Evolutionary conservation across 2,329 filamentous ascomycete genomes (phyloP).

Genomic region (Elsinoe perseae): DNA sequence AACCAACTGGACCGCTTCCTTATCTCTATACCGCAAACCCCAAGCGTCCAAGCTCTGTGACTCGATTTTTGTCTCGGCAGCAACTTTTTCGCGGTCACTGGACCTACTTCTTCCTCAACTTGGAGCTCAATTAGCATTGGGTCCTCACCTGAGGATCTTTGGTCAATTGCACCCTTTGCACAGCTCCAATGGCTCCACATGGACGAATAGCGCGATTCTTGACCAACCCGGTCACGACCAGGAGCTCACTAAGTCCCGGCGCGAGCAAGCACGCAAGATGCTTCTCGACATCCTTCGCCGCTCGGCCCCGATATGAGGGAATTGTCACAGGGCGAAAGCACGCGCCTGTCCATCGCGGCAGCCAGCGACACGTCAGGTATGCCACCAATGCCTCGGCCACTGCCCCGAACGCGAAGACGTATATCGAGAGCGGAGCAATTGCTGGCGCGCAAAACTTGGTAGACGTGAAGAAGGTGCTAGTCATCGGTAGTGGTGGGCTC

Average conservation of each 20-base stretch:
- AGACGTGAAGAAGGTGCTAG: constrained; percentile 92
- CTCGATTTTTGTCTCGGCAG: constrained; percentile 12
- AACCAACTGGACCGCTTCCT: not conserved
- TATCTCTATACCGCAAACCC: constrained; percentile 3
- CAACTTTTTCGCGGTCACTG: not conserved
- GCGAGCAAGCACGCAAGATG: constrained; percentile 2
- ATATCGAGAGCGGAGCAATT: constrained; percentile 80
- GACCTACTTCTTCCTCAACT: not conserved
- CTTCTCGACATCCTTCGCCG: constrained; percentile 6
- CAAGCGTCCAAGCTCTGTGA: constrained; percentile 9
- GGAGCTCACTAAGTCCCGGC: not conserved
- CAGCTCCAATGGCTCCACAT: constrained; percentile 28
- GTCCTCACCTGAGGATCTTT: constrained; percentile 4
- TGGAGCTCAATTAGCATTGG: not conserved
- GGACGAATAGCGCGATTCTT: constrained; percentile 27
- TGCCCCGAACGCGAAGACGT: constrained; percentile 75
- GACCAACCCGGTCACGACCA: constrained; percentile 10
- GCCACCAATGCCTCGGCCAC: constrained; percentile 47
- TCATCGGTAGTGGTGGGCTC: constrained; percentile 90
- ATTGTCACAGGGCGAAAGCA: constrained; percentile 11
- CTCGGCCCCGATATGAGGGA: constrained; percentile 20
- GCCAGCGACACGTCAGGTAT: constrained; percentile 20
- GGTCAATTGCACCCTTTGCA: not conserved
- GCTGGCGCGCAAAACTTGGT: constrained; percentile 68
- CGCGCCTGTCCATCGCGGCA: not conserved